Conservation (phyloP, 2,329 filamentous ascomycete genomes). For the Alternaria sp. region DNA sequence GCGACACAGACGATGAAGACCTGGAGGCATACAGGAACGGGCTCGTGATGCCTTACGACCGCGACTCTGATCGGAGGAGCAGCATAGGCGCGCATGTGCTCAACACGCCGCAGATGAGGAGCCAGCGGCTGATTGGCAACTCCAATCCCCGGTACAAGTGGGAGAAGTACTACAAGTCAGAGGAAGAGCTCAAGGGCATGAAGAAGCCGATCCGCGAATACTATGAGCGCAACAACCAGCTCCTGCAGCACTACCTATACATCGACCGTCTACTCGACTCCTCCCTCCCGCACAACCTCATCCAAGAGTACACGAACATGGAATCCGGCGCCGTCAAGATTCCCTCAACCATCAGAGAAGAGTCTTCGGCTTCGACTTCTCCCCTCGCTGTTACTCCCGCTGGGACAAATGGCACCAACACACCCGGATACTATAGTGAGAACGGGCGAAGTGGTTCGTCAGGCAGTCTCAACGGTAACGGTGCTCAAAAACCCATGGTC, state of each 20-base stretch:
- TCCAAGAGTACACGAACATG: slow-evolving; percentile 83
- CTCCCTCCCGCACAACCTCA: slow-evolving; percentile 85
- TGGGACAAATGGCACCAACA: slow-evolving; percentile 6
- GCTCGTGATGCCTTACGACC: slow-evolving; percentile 41
- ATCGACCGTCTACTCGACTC: slow-evolving; percentile 91
- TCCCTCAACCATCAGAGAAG: slow-evolving; percentile 78
- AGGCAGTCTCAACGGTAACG: slow-evolving; percentile 34
- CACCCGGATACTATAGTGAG: slow-evolving; percentile 23
- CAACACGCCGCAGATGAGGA: slow-evolving; percentile 72
- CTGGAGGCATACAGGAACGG: slow-evolving; percentile 35
- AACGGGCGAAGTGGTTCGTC: slow-evolving; percentile 11
- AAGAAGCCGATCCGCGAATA: slow-evolving; percentile 78
- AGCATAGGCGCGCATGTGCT: slow-evolving; percentile 53
- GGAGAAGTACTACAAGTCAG: slow-evolving; percentile 83
- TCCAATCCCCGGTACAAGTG: slow-evolving; percentile 86
- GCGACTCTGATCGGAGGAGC: slow-evolving; percentile 46
- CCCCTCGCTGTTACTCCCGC: slow-evolving; percentile 23
- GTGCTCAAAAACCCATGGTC: slow-evolving; percentile 37
- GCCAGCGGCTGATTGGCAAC: slow-evolving; percentile 85
- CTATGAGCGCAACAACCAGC: slow-evolving; percentile 86
- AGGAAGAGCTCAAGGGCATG: slow-evolving; percentile 75
- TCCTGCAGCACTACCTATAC: slow-evolving; percentile 91
- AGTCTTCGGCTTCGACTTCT: slow-evolving; percentile 50
- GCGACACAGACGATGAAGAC: slow-evolving; percentile 41
- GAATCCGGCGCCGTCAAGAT: slow-evolving; percentile 65